These are phyloP conservation scores for Rhizoclosmatium sp. DNA, from an alignment of 192 early-diverging fungal genomes.

Conservation along the genomic window DNA sequence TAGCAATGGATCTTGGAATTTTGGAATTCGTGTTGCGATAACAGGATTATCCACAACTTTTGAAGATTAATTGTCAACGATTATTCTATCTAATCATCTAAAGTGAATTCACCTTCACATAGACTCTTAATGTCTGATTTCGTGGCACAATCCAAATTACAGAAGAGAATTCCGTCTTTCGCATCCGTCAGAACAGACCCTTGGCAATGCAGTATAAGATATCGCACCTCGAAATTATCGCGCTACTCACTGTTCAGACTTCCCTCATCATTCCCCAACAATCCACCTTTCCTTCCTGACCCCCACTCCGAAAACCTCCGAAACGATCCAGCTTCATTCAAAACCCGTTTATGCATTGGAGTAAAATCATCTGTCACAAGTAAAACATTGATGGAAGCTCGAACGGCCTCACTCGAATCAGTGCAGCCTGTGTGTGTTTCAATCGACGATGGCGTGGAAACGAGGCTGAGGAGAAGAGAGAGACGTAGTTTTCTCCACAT, in stretches of 20 bases:
- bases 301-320: background rate
- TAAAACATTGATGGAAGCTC: background rate
- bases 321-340: background rate
- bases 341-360: background rate
- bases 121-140: background rate
- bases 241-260: background rate
- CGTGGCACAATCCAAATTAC: conserved; percentile 5
- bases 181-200: background rate
- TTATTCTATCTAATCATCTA: background rate
- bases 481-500: conserved; percentile 13
- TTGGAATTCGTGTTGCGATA: background rate
- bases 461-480: background rate
- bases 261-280: background rate
- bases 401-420: background rate
- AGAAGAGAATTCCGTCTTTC: conserved; percentile 12
- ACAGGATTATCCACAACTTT: conserved; percentile 7
- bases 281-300: background rate
- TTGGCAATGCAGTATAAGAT: background rate
- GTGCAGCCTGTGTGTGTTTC: background rate
- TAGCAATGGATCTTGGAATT: background rate
- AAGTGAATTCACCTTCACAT: background rate
- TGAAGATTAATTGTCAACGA: background rate
- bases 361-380: background rate
- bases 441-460: background rate
- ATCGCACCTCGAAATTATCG: background rate